Evolutionary conservation across 441 rosid species (phyloP), one percentile per base, ranked within the genome.

Genomic region (Bruguiera hainesii): DNA sequence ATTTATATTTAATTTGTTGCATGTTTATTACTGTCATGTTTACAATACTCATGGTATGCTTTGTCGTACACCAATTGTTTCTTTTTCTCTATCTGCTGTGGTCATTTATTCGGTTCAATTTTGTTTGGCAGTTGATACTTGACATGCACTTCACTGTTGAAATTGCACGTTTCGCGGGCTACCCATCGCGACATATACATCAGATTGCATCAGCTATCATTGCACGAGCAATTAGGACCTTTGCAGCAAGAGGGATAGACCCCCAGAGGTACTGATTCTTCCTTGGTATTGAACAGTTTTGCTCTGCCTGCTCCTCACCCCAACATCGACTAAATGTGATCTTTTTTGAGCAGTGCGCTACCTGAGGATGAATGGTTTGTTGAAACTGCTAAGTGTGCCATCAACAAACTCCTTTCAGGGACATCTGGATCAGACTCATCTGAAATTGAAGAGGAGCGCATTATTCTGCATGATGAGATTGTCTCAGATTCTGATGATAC

Each of bases 111-210:
- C 5, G 48, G 18, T 42, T 42, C 48, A 42, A 10, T 23, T 55
- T 55, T 55, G 58, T 55, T 23, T 78, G 73, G 76, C 97, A 91
- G 99, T 83, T 94, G 73, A 90, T 94, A 61, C 97, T 94, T 19
- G 98, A 94, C 71, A 94, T 94, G 99, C 97, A 91, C 78, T 94
- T 94, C 82, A 94, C 99, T 16, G 97, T 94, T 55, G 99, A 95
- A 82, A 90, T 95, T 71, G 99, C 99, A 0, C 84, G 94, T 58
- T 95, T 84, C 66, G 99, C 99, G 23, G 99, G 99, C 23, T 95
- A 90, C 78, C 97, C 97, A 33, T 91, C 82, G 67, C 81, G 94
- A 56, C 82, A 86, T 57, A 86, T 87, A 28, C 97, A 91, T 73
- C 96, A 87, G 82, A 87, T 87, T 73, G 97, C 96, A 55, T 85